Base-by-base conservation (phyloP, 805 yeast genomes). In the Monosporozyma unispora region DNA sequence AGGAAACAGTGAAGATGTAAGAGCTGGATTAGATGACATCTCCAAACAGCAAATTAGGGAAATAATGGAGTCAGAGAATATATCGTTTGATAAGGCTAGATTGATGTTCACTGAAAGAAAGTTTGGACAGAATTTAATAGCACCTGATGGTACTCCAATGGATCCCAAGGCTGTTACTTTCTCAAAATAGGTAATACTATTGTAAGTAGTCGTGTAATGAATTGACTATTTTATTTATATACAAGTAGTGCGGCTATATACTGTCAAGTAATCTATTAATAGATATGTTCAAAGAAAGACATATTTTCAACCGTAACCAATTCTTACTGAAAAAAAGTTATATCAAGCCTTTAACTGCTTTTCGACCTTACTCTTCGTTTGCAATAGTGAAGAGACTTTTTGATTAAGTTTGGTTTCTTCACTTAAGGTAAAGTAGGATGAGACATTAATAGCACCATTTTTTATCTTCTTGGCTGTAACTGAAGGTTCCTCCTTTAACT, bases 1-100 rank as follows among this genome's bases (percentile, higher is more conserved):
- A 2, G 72, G 76, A 44, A 76, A 76, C 53, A 66, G 73, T 12
- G 64, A 63, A 21, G 95, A 86, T 57, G 39, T 68, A 1, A 74
- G 95, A 48, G 57, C 66, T n/a, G 93, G 93, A 0, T 68, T 86
- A 33, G 80, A 78, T 60, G 78, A 71, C 38, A 59, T 50, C 5
- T 77, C 85, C 1, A 82, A 80, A 62, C 57, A 57, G 16, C 74
- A 68, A 48, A 78, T 86, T 2, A 69, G 70, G 50, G 53, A 63
- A 27, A 68, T 84, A 7, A 86, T 86, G 93, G 60, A 70, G 6
- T 58, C 62, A 5, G 66, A 75, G 46, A 61, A 70, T 33, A 53
- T 84, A 27, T 58, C 76, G 1, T 86, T 86, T 60, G 95, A 86
- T 61, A 79, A 79, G 40, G 95, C 95, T 0, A 70, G 95, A 52